These are phyloP conservation scores for Chloranthus sessilifolius DNA, from an alignment of 164 flowering plant species.

Conservation along the genomic window DNA sequence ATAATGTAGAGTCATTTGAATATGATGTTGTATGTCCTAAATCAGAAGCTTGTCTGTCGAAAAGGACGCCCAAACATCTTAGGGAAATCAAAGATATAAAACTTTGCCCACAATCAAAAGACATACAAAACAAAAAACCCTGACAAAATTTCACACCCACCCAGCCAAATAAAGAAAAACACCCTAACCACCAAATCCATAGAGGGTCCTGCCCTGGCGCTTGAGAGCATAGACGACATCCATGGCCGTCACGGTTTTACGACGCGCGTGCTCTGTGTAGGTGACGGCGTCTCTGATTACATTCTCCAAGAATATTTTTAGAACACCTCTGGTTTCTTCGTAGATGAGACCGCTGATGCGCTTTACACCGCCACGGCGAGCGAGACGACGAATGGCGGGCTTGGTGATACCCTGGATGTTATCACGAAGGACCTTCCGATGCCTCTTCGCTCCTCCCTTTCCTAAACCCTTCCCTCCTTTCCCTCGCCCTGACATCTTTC, in stretches of 20 bases:
- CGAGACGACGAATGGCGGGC: conserved; percentile 4
- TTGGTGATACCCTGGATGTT: conserved; percentile 8
- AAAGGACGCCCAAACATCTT: no score
- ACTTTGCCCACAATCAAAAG: no score
- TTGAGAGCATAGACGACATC: conserved; percentile 2
- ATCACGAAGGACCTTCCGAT: conserved; percentile 9
- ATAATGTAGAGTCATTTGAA: no score
- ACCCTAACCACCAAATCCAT: no score
- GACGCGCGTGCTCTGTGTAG: neutral
- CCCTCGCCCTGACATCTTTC: conserved; percentile 8
- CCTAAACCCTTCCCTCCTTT: conserved; percentile 9
- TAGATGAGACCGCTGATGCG: conserved; percentile 10
- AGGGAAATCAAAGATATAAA: no score
- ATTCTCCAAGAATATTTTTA: conserved; percentile 2
- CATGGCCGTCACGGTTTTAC: neutral
- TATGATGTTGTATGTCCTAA: no score
- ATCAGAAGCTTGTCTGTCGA: no score
- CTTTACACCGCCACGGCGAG: conserved; percentile 7
- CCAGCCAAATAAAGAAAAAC: no score
- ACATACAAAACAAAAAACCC: no score
- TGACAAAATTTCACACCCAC: no score
- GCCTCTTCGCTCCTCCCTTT: conserved; percentile 11
- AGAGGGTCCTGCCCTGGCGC: neutral
- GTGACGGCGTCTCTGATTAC: conserved; percentile 1
- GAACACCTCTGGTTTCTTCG: conserved; percentile 2